Evolutionary conservation across 2,329 filamentous ascomycete genomes (phyloP).

Genomic region (Pseudogymnoascus sp.): DNA sequence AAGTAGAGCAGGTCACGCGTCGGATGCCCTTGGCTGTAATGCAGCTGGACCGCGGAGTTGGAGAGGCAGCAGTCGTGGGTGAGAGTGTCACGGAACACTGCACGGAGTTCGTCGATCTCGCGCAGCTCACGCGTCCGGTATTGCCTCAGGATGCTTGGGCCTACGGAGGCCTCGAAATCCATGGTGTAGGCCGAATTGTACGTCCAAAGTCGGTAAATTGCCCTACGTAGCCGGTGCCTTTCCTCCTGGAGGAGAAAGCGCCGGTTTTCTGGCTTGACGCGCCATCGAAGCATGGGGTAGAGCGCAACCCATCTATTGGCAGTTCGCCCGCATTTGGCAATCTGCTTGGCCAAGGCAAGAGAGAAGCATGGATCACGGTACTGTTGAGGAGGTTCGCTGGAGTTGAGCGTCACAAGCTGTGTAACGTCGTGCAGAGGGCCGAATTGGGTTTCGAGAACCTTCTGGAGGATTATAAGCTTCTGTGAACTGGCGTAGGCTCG

Average conservation of each 20-base stretch:
- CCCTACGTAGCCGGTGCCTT: slow-evolving; percentile 21
- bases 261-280: slow-evolving; percentile 23
- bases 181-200: slow-evolving; percentile 27
- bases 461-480: slow-evolving; percentile 9
- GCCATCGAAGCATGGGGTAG: slow-evolving; percentile 27
- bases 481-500: not conserved
- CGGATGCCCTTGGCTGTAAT: slow-evolving; percentile 15
- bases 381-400: not conserved
- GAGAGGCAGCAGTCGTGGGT: slow-evolving; percentile 24
- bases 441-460: slow-evolving; percentile 8
- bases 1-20: slow-evolving; percentile 4
- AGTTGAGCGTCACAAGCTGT: slow-evolving; percentile 11
- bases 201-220: slow-evolving; percentile 28
- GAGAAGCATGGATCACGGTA: slow-evolving; percentile 8
- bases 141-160: not conserved
- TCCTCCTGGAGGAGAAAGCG: slow-evolving; percentile 23
- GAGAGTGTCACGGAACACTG: slow-evolving; percentile 23
- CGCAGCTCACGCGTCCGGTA: slow-evolving; percentile 2
- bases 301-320: slow-evolving; percentile 26
- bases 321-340: slow-evolving; percentile 24
- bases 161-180: slow-evolving; percentile 9
- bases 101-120: slow-evolving; percentile 20
- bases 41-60: slow-evolving; percentile 22
- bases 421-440: slow-evolving; percentile 8
- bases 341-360: slow-evolving; percentile 15